Evolutionary conservation across 768 basidiomycete genomes (phyloP), one percentile per base, ranked within the genome.

Genomic region (Naematelia encephala): DNA sequence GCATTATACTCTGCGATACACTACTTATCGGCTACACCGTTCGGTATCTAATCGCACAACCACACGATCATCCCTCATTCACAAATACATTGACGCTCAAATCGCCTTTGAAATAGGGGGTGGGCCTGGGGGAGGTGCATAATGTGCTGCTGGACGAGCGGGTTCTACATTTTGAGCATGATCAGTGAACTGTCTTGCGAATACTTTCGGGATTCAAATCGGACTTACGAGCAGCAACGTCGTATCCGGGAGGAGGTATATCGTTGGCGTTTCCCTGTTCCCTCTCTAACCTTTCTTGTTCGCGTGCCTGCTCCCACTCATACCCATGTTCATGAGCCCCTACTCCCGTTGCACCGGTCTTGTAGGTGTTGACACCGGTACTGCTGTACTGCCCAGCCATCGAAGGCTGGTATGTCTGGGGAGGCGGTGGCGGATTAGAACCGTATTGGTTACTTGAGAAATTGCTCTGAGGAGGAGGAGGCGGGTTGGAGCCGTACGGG

Each of bases 281-380:
- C 44, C 60, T 54, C 64, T 77, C 71, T 23, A 70, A 44, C 34
- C 66, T 45, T 39, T 63, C 67, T n/a, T 65, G 60, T 47, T 74
- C 70, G 57, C 69, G 65, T 2, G 69, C 71, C 55, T 71, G 69
- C 54, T 69, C 68, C 62, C 71, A 75, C 49, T 71, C 70, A 62
- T 73, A 77, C 30, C 76, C 75, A 27, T 67, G 64, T 56, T 77
- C 69, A 56, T 70, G 70, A 13, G 59, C 61, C 19, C 50, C 25
- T 22, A 25, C 56, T 51, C 11, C 51, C 4, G 30, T 25, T 5
- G 28, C 54, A 21, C 49, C 52, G 11, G 46, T 54, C 4, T 44
- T 61, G 44, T 19, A 28, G 16, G 21, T 50, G 11, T 29, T 44
- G 44, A 30, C 53, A 16, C 51, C 29, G 23, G 30, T 54, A 29